Evolutionary conservation across 176 grass and related monocot species (phyloP).

Genomic region (Hsuehochloa calcarea): DNA sequence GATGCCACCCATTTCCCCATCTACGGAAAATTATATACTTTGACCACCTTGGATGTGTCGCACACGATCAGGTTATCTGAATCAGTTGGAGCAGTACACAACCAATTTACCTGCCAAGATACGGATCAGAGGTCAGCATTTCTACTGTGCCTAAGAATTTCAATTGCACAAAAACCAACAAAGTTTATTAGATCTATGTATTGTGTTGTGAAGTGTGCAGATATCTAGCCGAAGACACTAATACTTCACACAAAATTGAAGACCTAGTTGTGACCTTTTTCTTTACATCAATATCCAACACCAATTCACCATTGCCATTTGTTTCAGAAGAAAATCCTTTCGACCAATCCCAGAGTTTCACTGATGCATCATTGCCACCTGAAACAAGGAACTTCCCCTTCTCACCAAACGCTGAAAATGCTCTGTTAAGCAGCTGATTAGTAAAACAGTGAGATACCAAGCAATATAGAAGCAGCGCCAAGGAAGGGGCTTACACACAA

Average conservation of each 20-base stretch:
- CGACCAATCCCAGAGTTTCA: conserved; percentile 96
- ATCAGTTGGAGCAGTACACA: conserved; percentile 73
- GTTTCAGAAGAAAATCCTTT: conserved; percentile 67
- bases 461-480: not conserved
- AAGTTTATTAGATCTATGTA: not conserved
- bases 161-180: not conserved
- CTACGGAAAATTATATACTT: conserved; percentile 62
- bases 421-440: conserved; percentile 52
- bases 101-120: conserved; percentile 80
- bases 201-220: not conserved
- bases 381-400: conserved; percentile 88
- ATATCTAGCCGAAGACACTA: conserved; percentile 13
- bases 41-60: conserved; percentile 87
- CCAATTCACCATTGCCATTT: conserved; percentile 49
- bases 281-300: conserved; percentile 71
- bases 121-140: conserved; percentile 1
- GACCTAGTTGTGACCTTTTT: conserved; percentile 59
- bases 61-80: conserved; percentile 90
- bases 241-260: conserved; percentile 16
- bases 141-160: not conserved
- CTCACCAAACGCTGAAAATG: conserved; percentile 88
- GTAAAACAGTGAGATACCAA: conserved; percentile 23
- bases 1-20: not conserved
- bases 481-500: conserved; percentile 76
- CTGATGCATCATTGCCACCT: conserved; percentile 79